phyloP scores from a whole-genome alignment of 2,329 filamentous ascomycete species.

The Lachnellula hyalina region DNA sequence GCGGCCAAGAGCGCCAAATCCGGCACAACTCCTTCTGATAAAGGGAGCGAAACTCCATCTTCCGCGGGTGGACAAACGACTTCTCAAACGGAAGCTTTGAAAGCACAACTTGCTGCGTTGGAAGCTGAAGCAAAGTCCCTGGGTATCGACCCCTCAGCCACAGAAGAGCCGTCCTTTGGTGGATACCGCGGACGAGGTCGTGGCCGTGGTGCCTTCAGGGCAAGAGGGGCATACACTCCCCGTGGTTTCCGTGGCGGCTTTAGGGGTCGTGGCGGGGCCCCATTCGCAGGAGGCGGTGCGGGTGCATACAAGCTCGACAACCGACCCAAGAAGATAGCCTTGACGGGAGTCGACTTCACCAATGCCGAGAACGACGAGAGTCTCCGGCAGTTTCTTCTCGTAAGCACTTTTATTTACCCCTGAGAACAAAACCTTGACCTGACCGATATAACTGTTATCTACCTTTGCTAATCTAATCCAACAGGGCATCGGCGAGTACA shows the following conservation, averaged over 20 bases:
- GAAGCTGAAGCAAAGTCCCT: conserved; percentile 67
- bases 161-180: conserved; percentile 37
- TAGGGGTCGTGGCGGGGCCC: conserved; percentile 41
- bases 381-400: conserved; percentile 65
- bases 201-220: conserved; percentile 34
- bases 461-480: conserved; percentile 7
- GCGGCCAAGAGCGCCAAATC: conserved; percentile 44
- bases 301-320: conserved; percentile 67
- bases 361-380: conserved; percentile 59
- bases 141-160: conserved; percentile 53
- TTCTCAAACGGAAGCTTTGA: conserved; percentile 58
- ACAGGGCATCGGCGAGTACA: conserved; percentile 58
- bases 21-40: conserved; percentile 9
- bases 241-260: conserved; percentile 40
- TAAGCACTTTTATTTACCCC: conserved; percentile 36
- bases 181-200: conserved; percentile 37
- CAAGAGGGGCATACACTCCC: conserved; percentile 33
- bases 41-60: conserved; percentile 15
- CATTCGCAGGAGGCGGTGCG: conserved; percentile 33
- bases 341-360: conserved; percentile 61
- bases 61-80: conserved; percentile 26
- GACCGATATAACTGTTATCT: not conserved
- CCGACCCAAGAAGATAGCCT: conserved; percentile 61
- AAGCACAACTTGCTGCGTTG: conserved; percentile 65
- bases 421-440: not conserved